These are phyloP conservation scores for Vigna hirtella DNA, from an alignment of 306 rosid genomes.

Conservation along the genomic window DNA sequence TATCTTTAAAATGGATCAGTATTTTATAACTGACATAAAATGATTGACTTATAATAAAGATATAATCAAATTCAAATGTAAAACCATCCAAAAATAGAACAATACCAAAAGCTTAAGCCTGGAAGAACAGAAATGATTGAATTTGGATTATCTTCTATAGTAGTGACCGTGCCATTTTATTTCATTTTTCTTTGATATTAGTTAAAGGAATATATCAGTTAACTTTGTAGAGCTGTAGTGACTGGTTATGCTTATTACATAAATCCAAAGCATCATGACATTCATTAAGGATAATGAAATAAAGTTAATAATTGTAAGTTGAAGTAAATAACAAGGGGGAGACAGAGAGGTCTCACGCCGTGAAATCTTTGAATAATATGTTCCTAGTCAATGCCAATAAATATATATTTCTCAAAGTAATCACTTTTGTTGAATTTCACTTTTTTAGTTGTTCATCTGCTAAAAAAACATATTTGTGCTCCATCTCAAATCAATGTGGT, in stretches of 20 bases:
- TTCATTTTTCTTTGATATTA: background rate
- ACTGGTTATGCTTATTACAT: background rate
- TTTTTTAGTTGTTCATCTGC: background rate
- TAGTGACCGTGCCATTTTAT: background rate
- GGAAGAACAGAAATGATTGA: background rate
- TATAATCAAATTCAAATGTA: background rate
- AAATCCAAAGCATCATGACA: background rate
- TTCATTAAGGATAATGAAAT: background rate
- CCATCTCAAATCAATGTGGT: background rate
- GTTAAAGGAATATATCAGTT: background rate
- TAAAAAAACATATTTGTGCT: background rate
- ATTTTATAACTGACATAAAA: background rate
- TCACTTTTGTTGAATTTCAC: background rate
- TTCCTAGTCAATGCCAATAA: background rate
- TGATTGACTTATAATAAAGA: background rate
- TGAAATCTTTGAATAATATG: background rate
- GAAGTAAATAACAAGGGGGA: background rate
- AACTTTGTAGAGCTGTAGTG: background rate
- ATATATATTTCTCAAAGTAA: background rate
- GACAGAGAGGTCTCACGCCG: background rate
- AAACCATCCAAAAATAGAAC: background rate
- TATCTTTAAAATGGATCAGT: background rate
- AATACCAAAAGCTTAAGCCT: background rate
- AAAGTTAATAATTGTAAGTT: background rate
- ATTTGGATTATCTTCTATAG: background rate